Evolutionary conservation across 345 rosid genomes (phyloP), one percentile per base, ranked within the genome.

Genomic region (Eucalyptus globulus): DNA sequence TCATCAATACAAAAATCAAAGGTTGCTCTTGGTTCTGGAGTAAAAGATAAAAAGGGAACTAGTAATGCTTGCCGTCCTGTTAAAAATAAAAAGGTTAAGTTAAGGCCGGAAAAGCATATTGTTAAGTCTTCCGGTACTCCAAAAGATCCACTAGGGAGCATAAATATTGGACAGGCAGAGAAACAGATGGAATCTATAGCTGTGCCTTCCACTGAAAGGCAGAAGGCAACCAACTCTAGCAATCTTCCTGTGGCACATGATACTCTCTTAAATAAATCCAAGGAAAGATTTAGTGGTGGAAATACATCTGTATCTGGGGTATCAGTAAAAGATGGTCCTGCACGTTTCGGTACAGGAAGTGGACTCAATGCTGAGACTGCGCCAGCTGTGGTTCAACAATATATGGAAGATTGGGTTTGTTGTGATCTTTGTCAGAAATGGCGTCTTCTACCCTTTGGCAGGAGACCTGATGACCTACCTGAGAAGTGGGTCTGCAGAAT

Each of bases 401-500:
- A 21, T 40, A 91, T 93, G 92, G 89, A 95, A 91, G 98, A 95
- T 89, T 97, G 99, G 99, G 99, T 98, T 89, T 90, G 93, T 80
- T 98, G 99, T 92, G 99, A 96, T 92, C 94, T 94, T 92, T 98
- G 99, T 92, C 95, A 92, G 91, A 94, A 91, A 89, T 97, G 99
- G 99, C 95, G 99, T 89, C 99, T 97, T 91, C 97, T 98, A 89
- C 99, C 99, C 87, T 89, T 89, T 93, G 98, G 97, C 76, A 94
- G 89, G 91, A 91, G 92, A 91, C 96, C 98, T 40, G 88, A 95
- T 45, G 93, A 94, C 90, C 94, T 98, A 91, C 99, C 99, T 45
- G 97, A 96, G 91, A 97, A 96, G 93, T 98, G 99, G 99, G 88
- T 94, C 89, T 98, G 99, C 92, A 90, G 95, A 92, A 98, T 97